Base-by-base conservation (phyloP, 2,329 filamentous ascomycete genomes). In the Aspergillus luchuensis region DNA sequence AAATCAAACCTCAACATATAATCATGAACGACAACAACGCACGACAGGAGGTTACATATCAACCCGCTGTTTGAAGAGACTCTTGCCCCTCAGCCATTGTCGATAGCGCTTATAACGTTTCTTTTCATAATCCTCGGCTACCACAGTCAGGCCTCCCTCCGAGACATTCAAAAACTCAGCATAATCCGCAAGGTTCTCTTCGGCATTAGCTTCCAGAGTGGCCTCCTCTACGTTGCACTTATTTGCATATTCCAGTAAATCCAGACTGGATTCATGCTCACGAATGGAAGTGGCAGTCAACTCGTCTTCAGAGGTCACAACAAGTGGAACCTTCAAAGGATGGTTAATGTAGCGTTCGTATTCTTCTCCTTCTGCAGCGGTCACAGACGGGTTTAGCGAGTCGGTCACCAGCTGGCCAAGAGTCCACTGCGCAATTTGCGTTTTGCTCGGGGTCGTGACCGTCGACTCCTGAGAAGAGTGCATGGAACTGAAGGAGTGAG, bases 51-150 rank as follows among this genome's bases (percentile, higher is more conserved):
- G 3, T 72, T 64, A 79, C 13, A 71, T 47, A 71, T 83, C 81
- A 65, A 83, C 81, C 49, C 89, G 87, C 82, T 97, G 93, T 78
- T 98, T 98, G 76, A 98, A 98, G 70, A 98, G 84, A 70, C 92
- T 97, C 81, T 97, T 98, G 17, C 94, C 94, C 63, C 88, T 85
- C 72, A 99, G 81, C 94, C 95, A 99, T 78, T 97, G 96, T 70
- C 89, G 82, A 78, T 99, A 99, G 8, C 93, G 91, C 79, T 97
- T 98, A 77, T 99, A 99, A 68, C 95, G 84, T 83, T 98, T 97
- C 84, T 96, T 98, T 43, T 85, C 84, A 49, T 88, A 84, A 75
- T 98, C 95, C 71, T 96, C 93, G 48, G 93, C 89, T 1, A 88
- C 89, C 13, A 98, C 94, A 2, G 91, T 96, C 56, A 99, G 79